Percentiles rank a stretch among this genome's conserved stretches.
Conservation (phyloP, 768 basidiomycete species). For the Lactifluus echinatus region DNA sequence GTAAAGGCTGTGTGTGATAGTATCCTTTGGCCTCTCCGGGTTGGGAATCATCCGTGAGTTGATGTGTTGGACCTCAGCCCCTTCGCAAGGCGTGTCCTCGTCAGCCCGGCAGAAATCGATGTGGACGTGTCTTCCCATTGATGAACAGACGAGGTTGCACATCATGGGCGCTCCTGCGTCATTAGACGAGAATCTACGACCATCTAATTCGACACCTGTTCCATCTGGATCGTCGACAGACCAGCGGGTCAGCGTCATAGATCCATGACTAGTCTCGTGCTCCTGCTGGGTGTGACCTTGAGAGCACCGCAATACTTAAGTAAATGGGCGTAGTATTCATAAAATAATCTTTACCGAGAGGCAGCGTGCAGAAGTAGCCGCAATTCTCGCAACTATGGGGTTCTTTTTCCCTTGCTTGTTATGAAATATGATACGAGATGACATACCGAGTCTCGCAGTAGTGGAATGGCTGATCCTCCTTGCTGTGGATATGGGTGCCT, state of each 20-base stretch:
- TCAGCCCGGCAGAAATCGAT: constrained; percentile 46
- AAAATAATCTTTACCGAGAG: constrained; percentile 35
- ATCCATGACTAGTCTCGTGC: constrained; percentile 56
- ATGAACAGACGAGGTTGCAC: constrained; percentile 47
- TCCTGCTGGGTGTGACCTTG: constrained; percentile 50
- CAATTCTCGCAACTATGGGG: constrained; percentile 42
- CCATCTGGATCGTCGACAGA: constrained; percentile 45
- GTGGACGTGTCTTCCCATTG: constrained; percentile 52
- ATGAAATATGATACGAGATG: neutral
- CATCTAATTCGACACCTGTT: constrained; percentile 42
- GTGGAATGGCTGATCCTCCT: constrained; percentile 39
- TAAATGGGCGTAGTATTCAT: neutral
- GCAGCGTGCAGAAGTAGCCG: constrained; percentile 50
- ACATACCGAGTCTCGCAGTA: constrained; percentile 45
- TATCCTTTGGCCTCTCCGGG: constrained; percentile 42
- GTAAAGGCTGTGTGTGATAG: constrained; percentile 43
- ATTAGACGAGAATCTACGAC: constrained; percentile 44
- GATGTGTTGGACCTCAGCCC: constrained; percentile 41
- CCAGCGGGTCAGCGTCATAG: constrained; percentile 54
- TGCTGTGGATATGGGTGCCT: constrained; percentile 42
- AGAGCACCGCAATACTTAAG: neutral
- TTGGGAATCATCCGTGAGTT: constrained; percentile 35
- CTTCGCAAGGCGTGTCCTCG: constrained; percentile 32
- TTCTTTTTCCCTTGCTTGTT: neutral
- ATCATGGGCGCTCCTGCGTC: constrained; percentile 57